Evolutionary conservation across 352 stramenopile genomes (phyloP).

Genomic region (Pythium utonaiense): DNA sequence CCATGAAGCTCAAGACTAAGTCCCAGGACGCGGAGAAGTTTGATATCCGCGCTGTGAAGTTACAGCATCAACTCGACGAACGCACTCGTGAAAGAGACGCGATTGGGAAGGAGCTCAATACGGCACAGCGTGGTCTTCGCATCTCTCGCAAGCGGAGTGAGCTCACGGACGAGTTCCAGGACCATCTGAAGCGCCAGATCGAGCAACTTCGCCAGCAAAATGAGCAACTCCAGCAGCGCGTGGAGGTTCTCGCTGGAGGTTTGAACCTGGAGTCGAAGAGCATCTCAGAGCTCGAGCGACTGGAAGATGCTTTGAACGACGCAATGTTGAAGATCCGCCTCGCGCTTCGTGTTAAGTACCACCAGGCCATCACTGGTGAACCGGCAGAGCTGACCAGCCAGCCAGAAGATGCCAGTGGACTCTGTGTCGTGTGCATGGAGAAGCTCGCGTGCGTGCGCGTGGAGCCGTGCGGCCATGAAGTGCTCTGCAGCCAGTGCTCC

Average conservation of each 20-base stretch:
- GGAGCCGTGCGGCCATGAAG: constrained; percentile 54
- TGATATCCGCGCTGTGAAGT: constrained; percentile 19
- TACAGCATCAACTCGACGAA: constrained; percentile 24
- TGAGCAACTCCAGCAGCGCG: constrained; percentile 5
- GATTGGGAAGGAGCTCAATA: constrained; percentile 15
- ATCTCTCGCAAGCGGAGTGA: constrained; percentile 14
- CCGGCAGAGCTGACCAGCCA: background rate
- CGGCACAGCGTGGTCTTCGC: constrained; percentile 7
- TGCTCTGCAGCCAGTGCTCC: constrained; percentile 53
- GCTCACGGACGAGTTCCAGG: constrained; percentile 18
- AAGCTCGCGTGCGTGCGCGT: constrained; percentile 45
- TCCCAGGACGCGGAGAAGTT: constrained; percentile 41
- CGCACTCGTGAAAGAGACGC: constrained; percentile 11
- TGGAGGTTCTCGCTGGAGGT: constrained; percentile 18
- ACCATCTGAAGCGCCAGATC: constrained; percentile 14
- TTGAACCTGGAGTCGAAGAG: constrained; percentile 13
- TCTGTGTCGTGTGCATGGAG: constrained; percentile 57
- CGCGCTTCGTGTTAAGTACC: constrained; percentile 21
- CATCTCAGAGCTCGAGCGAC: constrained; percentile 13
- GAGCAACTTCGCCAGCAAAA: constrained; percentile 13
- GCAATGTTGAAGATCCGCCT: constrained; percentile 9
- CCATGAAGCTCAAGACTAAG: constrained; percentile 38
- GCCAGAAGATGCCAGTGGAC: background rate
- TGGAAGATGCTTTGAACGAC: constrained; percentile 18
- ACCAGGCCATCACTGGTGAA: background rate